Base-by-base conservation (phyloP, 2,329 filamentous ascomycete species). In the Cladobotryum mycophilum region DNA sequence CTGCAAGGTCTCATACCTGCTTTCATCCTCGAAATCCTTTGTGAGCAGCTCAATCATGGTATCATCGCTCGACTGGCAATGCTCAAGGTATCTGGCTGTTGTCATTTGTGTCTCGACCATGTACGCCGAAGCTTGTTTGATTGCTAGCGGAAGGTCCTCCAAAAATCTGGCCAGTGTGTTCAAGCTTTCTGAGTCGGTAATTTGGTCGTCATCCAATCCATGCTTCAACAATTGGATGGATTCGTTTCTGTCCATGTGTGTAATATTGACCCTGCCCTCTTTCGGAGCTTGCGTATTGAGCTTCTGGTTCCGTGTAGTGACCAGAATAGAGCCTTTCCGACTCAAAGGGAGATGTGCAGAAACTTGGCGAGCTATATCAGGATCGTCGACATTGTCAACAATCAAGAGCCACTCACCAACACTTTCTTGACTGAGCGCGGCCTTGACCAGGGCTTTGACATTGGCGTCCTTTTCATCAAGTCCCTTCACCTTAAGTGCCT, bases 311-410 rank as follows among this genome's bases (percentile, higher is more conserved):
- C 60, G 47, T 0, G 59, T 63, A 1, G 53, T 63, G 17, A 62
- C 40, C 0, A 64, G 17, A 7, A 63, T 53, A 0, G 51, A 55
- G 3, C 60, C 57, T 1, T 52, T 48, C 3, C 18, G 11, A 13
- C 33, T 56, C 1, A 42, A 42, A 0, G 67, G 70, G 5, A 73
- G 55, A 53, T 62, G 62, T 47, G 1, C 33, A 40, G 2, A 68
- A 54, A 5, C 48, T 9, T 5, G 53, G 36, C 5, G 51, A 9
- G 18, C 55, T 55, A 37, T 64, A 60, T 64, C 51, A 4, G 45
- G 44, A 49, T 76, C 68, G 48, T 76, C 70, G 12, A 68, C 69
- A 45, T 74, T 76, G 48, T 76, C 50, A n/a, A 76, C 46, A 37
- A 76, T 59, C 38, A 76, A 49, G 1, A 76, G 58, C 73, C 70